A percentile compares a stretch with the other conserved stretches of the same genome.
These are phyloP conservation scores for Incumbomyces delicatus DNA, from an alignment of 2,329 filamentous ascomycete species.

Conservation along the genomic window DNA sequence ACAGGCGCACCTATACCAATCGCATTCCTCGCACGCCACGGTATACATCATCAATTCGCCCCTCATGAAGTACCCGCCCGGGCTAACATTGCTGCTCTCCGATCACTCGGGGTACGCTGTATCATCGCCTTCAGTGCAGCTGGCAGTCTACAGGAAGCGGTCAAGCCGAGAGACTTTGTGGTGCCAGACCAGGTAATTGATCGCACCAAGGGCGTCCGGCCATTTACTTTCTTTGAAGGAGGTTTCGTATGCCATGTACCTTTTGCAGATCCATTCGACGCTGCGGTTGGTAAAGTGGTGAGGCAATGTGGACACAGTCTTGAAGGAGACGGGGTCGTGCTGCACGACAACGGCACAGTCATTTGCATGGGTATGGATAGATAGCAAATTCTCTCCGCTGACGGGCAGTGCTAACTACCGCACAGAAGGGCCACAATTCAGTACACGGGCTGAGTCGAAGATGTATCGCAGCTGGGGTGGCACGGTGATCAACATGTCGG, in stretches of 20 bases:
- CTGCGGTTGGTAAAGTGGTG: constrained; percentile 64
- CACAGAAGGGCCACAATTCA: constrained; percentile 93
- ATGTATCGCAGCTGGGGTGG: constrained; percentile 93
- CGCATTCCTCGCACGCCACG: constrained; percentile 91
- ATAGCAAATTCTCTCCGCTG: background rate
- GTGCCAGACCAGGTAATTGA: constrained; percentile 95
- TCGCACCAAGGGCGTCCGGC: constrained; percentile 86
- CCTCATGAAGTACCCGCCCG: constrained; percentile 91
- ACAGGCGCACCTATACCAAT: constrained; percentile 52
- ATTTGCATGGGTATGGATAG: constrained; percentile 74
- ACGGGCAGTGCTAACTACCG: background rate
- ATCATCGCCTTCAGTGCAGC: constrained; percentile 94
- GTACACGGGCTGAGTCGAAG: constrained; percentile 86
- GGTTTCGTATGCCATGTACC: constrained; percentile 90
- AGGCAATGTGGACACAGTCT: constrained; percentile 65
- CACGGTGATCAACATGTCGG: constrained; percentile 96
- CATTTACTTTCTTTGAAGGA: constrained; percentile 79
- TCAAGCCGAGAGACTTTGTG: constrained; percentile 93
- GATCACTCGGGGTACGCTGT: constrained; percentile 76
- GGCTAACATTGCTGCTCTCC: constrained; percentile 96
- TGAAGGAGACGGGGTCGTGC: constrained; percentile 70
- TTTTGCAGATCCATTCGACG: constrained; percentile 92
- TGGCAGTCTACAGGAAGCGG: constrained; percentile 80
- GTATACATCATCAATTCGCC: constrained; percentile 74
- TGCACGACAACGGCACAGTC: constrained; percentile 76